Evolutionary conservation across 2,329 filamentous ascomycete species (phyloP).

Genomic region (Lasiodiplodia sp.): DNA sequence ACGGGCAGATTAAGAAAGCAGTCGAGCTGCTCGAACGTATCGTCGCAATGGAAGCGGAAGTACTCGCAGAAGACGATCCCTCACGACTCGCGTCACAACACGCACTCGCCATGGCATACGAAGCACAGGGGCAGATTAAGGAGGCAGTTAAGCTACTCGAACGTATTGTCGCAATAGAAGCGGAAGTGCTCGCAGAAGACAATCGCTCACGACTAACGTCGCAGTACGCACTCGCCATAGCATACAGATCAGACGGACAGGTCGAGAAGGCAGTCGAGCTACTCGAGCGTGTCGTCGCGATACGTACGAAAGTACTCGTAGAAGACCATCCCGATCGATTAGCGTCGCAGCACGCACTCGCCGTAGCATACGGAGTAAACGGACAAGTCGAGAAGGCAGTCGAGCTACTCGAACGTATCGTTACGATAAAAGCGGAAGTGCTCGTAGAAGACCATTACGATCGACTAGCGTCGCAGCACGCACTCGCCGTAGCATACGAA

Average conservation of each 20-base stretch:
- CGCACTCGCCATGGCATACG: constrained; percentile 24
- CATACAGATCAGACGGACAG: constrained; percentile 31
- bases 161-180: constrained; percentile 25
- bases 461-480: neutral
- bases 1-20: constrained; percentile 25
- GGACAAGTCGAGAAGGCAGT: constrained; percentile 17
- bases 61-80: constrained; percentile 21
- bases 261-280: constrained; percentile 16
- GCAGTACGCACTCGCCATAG: constrained; percentile 2
- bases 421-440: constrained; percentile 24
- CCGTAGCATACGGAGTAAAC: constrained; percentile 27
- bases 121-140: constrained; percentile 28
- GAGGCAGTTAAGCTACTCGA: constrained; percentile 25
- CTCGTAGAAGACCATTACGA: constrained; percentile 14
- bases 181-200: constrained; percentile 14
- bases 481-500: too few relatives aligned
- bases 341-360: constrained; percentile 3
- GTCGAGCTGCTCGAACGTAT: constrained; percentile 30
- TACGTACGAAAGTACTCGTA: constrained; percentile 17
- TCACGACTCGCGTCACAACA: neutral
- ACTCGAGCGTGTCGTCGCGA: constrained; percentile 30
- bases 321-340: constrained; percentile 6
- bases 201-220: neutral
- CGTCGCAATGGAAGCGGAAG: constrained; percentile 19
- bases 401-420: constrained; percentile 31